Percentiles rank a stretch among this genome's conserved stretches.
These are phyloP conservation scores for Aaosphaeria pasadenensis DNA, from an alignment of 2,329 filamentous ascomycete species.

Conservation along the genomic window DNA sequence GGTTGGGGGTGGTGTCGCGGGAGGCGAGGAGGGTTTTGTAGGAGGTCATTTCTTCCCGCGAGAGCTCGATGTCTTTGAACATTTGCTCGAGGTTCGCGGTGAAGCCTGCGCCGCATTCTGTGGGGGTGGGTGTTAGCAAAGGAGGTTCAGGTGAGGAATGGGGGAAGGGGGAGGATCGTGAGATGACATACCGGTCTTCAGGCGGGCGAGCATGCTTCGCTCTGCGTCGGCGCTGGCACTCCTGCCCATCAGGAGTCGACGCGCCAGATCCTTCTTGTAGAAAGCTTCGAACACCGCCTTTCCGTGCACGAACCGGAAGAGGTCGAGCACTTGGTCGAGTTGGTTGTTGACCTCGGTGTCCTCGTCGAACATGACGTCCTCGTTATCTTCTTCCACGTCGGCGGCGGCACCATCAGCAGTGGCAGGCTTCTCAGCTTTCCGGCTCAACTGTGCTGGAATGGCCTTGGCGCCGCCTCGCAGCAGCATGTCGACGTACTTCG, in stretches of 20 bases:
- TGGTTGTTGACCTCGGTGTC: constrained; percentile 90
- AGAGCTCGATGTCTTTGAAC: constrained; percentile 97
- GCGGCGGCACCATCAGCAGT: constrained; percentile 45
- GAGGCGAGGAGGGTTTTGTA: constrained; percentile 70
- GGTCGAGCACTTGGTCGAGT: constrained; percentile 84
- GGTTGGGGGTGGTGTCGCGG: constrained; percentile 51
- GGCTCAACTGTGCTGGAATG: constrained; percentile 66
- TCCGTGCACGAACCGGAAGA: constrained; percentile 95
- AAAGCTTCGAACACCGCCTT: constrained; percentile 99
- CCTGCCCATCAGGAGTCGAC: constrained; percentile 83
- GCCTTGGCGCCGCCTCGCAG: constrained; percentile 85
- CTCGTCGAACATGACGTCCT: constrained; percentile 72
- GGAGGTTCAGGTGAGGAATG: not conserved
- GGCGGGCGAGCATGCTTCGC: constrained; percentile 86
- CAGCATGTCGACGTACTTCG: constrained; percentile 90
- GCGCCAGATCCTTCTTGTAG: constrained; percentile 95
- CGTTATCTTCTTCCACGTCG: constrained; percentile 58
- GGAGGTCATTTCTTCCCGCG: constrained; percentile 85
- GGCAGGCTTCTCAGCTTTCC: constrained; percentile 53
- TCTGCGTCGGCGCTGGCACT: constrained; percentile 95
- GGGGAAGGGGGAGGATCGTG: not conserved
- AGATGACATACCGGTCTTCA: constrained; percentile 62
- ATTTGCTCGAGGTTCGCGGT: constrained; percentile 98
- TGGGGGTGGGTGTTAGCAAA: constrained; percentile 7
- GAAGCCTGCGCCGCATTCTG: constrained; percentile 87